These are phyloP conservation scores for Zangia roseola DNA, from an alignment of 768 basidiomycete genomes.

Conservation along the genomic window DNA sequence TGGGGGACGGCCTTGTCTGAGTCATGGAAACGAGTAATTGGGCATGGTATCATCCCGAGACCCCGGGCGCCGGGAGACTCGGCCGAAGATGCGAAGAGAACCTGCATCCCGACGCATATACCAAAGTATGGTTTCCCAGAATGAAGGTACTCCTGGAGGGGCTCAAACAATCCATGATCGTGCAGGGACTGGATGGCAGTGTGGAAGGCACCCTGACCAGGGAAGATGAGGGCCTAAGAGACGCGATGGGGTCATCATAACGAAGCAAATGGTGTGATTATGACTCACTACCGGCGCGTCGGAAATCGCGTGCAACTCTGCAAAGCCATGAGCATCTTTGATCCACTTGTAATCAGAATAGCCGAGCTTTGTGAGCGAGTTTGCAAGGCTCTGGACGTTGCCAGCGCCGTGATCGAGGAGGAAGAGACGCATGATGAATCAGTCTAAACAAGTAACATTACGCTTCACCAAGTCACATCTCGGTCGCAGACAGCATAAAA, in stretches of 20 bases:
- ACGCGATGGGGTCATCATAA: slow-evolving; percentile 10
- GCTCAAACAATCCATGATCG: slow-evolving; percentile 72
- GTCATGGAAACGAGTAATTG: slow-evolving; percentile 72
- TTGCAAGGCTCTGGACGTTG: slow-evolving; percentile 91
- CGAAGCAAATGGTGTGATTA: slow-evolving; percentile 2
- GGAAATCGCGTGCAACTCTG: slow-evolving; percentile 36
- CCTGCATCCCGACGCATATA: slow-evolving; percentile 98
- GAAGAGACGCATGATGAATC: slow-evolving; percentile 56
- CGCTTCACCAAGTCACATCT: background rate
- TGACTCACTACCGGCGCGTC: slow-evolving; percentile 62
- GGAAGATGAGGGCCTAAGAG: slow-evolving; percentile 87
- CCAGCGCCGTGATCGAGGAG: slow-evolving; percentile 97
- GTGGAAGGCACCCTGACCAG: slow-evolving; percentile 93
- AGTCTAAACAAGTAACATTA: too few species aligned
- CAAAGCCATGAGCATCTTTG: slow-evolving; percentile 73
- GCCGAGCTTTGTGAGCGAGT: slow-evolving; percentile 82
- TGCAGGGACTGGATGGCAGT: slow-evolving; percentile 79
- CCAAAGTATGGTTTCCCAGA: slow-evolving; percentile 94
- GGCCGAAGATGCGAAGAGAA: slow-evolving; percentile 83
- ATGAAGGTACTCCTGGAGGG: slow-evolving; percentile 75
- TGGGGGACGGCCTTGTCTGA: slow-evolving; percentile 88
- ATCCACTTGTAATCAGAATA: slow-evolving; percentile 86
- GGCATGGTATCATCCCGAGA: slow-evolving; percentile 80
- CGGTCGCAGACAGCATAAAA: slow-evolving; percentile 10
- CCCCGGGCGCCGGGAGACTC: slow-evolving; percentile 72